Conservation (phyloP, 2,329 filamentous ascomycete species). For the Epichloe sylvatica region DNA sequence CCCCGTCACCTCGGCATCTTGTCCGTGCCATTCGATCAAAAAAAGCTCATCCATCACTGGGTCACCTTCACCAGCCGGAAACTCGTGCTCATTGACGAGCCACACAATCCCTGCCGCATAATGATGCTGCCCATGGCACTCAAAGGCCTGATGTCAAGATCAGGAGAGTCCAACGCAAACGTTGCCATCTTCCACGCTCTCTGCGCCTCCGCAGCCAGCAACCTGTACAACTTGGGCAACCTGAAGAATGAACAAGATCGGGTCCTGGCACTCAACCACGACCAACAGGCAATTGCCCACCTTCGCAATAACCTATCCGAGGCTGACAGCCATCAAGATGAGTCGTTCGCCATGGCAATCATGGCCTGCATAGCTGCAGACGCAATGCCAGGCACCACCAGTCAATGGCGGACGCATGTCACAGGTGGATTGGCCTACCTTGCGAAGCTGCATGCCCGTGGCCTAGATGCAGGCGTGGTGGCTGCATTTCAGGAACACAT, state of each 20-base stretch:
- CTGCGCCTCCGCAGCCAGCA: constrained; percentile 26
- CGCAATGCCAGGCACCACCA: constrained; percentile 13
- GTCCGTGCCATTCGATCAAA: constrained; percentile 8
- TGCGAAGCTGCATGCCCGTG: constrained; percentile 6
- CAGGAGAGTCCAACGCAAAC: constrained; percentile 10
- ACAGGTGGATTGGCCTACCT: constrained; percentile 12
- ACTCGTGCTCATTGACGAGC: constrained; percentile 12
- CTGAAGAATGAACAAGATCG: constrained; percentile 7
- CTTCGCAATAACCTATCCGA: constrained; percentile 10
- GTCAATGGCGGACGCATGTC: constrained; percentile 13
- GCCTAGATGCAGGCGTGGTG: constrained; percentile 6
- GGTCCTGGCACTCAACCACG: constrained; percentile 10
- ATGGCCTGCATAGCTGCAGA: constrained; percentile 22
- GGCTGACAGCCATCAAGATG: constrained; percentile 11
- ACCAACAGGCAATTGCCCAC: constrained; percentile 12
- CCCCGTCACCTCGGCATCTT: constrained; percentile 11
- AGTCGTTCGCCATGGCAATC: constrained; percentile 27
- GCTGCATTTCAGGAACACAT: constrained; percentile 12
- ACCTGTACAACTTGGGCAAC: constrained; percentile 25
- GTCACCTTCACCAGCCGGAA: constrained; percentile 14
- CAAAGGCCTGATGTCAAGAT: constrained; percentile 9
- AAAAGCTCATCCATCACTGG: constrained; percentile 15
- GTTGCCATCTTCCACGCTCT: constrained; percentile 14
- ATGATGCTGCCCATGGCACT: constrained; percentile 16
- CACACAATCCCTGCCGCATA: constrained; percentile 13